Base-by-base conservation (phyloP, 2,329 filamentous ascomycete species). In the Calonectria multiphialidica region DNA sequence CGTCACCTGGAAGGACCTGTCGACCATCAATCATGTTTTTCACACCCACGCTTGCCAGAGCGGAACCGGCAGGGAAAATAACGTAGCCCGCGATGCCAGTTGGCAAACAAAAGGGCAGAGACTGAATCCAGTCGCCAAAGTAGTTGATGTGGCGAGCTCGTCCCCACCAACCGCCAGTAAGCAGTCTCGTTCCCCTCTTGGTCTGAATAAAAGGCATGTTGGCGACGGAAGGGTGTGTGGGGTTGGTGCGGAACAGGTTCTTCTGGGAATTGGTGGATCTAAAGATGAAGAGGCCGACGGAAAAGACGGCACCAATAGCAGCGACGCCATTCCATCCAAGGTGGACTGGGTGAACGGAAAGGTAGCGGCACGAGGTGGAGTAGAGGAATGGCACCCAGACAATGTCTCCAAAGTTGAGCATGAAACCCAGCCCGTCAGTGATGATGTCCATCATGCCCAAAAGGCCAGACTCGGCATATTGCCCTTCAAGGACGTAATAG, bases 351-450 rank as follows among this genome's bases (percentile, higher is more conserved):
- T 97, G 93, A 10, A 93, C 89, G 1, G 95, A 90, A 3, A 98
- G 91, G 82, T 98, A 98, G 55, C 94, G 92, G 5, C 93, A 91
- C 83, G 97, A 95, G 23, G 94, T 88, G 21, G 91, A 93, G 87
- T 98, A 98, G 62, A 95, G 88, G 83, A 98, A 97, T 0, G 96
- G 96, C 0, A 98, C 90, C 96, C 96, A 98, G 74, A 93, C 93
- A 5, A 98, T 88, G 79, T 98, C 95, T 59, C 96, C 96, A 81
- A 98, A 98, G 2, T 92, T 88, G 16, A 98, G 89, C 96, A 98
- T 98, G 84, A 95, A 95, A 55, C 96, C 96, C 75, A 98, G 95
- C 2, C 96, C 96, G 79, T 98, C 96, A 50, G 92, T 94, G 62
- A 92, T 97, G 74, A 98, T 93, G 81, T 98, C 96, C 85, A 98